Conservation (phyloP, 2,329 filamentous ascomycete species). For the Aureobasidium musti region DNA sequence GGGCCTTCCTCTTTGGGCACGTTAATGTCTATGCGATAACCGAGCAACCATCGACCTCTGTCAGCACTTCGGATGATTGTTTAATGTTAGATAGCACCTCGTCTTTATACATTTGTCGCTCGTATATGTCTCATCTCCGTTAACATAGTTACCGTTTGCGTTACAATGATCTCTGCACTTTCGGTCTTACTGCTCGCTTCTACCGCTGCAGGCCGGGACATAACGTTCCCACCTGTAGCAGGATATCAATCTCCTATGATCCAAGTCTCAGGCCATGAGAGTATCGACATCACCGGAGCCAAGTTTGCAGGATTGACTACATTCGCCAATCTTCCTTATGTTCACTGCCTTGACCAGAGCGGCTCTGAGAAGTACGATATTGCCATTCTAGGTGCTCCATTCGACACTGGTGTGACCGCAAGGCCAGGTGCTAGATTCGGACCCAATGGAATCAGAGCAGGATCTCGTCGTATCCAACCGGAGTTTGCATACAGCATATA, state of each 20-base stretch:
- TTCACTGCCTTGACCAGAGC: constrained; percentile 47
- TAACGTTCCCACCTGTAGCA: constrained; percentile 48
- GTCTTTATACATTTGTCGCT: background rate
- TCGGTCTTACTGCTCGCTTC: constrained; percentile 30
- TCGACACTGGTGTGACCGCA: constrained; percentile 55
- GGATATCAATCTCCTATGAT: constrained; percentile 43
- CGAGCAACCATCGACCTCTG: background rate
- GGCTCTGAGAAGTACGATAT: constrained; percentile 47
- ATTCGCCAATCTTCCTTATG: constrained; percentile 53
- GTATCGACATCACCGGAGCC: constrained; percentile 34
- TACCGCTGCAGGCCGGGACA: constrained; percentile 42
- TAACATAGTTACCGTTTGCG: too few relatives aligned
- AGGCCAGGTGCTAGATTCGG: constrained; percentile 53
- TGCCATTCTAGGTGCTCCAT: constrained; percentile 53
- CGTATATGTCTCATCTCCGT: background rate
- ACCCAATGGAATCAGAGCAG: constrained; percentile 54
- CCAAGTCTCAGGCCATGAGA: constrained; percentile 33
- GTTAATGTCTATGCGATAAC: background rate
- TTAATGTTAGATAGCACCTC: background rate
- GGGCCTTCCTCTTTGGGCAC: constrained; percentile 10
- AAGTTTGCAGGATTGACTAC: constrained; percentile 50
- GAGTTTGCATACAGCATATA: constrained; percentile 51
- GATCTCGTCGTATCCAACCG: constrained; percentile 52
- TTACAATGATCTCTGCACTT: constrained; percentile 17
- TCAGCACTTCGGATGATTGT: background rate